Percentiles rank a stretch among this genome's conserved stretches.
These are phyloP conservation scores for Phytophthora megakarya DNA, from an alignment of 352 stramenopile genomes.

Conservation along the genomic window DNA sequence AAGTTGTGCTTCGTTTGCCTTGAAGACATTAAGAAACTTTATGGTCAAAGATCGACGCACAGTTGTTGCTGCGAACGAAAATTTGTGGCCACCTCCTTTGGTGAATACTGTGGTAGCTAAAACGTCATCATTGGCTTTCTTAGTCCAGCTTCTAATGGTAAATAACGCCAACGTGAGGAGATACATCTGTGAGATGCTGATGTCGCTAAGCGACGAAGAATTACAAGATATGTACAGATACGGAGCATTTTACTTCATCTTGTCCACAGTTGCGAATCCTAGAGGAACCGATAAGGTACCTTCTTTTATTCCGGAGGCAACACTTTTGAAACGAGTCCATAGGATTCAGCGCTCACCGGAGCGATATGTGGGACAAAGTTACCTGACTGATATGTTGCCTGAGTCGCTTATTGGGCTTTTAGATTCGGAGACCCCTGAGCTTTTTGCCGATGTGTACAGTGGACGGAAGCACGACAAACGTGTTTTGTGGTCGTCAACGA, in stretches of 20 bases:
- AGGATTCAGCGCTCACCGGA: slow-evolving; percentile 61
- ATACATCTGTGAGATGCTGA: slow-evolving; percentile 67
- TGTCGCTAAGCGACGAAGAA: slow-evolving; percentile 50
- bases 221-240: slow-evolving; percentile 61
- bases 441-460: slow-evolving; percentile 72
- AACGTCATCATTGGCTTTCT: slow-evolving; percentile 46
- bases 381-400: slow-evolving; percentile 69
- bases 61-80: slow-evolving; percentile 26
- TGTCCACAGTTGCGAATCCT: slow-evolving; percentile 40
- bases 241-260: slow-evolving; percentile 80
- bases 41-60: slow-evolving; percentile 55
- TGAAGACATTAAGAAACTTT: slow-evolving; percentile 70
- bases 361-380: slow-evolving; percentile 57
- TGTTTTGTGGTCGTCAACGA: slow-evolving; percentile 69
- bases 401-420: slow-evolving; percentile 74
- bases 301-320: slow-evolving; percentile 61
- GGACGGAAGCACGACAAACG: slow-evolving; percentile 64
- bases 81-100: slow-evolving; percentile 58
- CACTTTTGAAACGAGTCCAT: slow-evolving; percentile 68
- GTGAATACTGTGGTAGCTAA: slow-evolving; percentile 64
- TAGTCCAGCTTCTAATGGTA: slow-evolving; percentile 74
- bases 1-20: slow-evolving; percentile 47
- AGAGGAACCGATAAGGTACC: slow-evolving; percentile 32
- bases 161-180: slow-evolving; percentile 53
- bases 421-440: slow-evolving; percentile 62